Evolutionary conservation across 768 basidiomycete species (phyloP), one percentile per base, ranked within the genome.

Genomic region (Mycena latifolia): DNA sequence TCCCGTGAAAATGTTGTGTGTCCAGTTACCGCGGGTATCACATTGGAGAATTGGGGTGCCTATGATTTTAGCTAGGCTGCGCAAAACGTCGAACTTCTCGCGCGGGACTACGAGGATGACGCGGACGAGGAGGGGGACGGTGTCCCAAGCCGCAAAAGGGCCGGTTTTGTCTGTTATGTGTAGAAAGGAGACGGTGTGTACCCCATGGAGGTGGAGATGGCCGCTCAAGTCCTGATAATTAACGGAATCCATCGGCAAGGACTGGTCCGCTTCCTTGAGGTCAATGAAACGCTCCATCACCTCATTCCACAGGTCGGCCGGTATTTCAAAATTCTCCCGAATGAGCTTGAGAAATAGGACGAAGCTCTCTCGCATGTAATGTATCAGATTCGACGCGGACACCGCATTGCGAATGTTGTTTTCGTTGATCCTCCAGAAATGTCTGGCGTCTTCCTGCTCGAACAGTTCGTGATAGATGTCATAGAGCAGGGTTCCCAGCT

Each of bases 391-490:
- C 2, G 70, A 69, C 0, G 29, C 18, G 1, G 29, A 29, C 5
- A 77, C 14, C 3, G 67, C 67, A 20, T 61, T 67, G 1, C 25
- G 17, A 0, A 61, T 0, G 29, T 72, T 69, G 22, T 52, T 41
- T 37, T 45, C n/a, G 39, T 67, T 61, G 24, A 50, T 24, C 14
- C 45, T 60, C 35, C 61, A 61, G 56, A 77, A 74, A 28, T 66
- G 65, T 29, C 33, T 41, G 20, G 73, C 18, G 45, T 79, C 74
- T 55, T 85, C 81, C 25, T 78, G 65, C 28, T 73, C 73, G 61
- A 82, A 85, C 37, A 84, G 60, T 18, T 71, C 52, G n/a, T 76
- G 74, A 63, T 84, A 85, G 3, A 84, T 69, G 29, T 78, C 76
- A 64, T 77, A 82, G 2, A 85, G 73, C 9, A 81, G 71, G 0